Evolutionary conservation across 805 yeast genomes (phyloP).

Genomic region (Pichia nakasei): DNA sequence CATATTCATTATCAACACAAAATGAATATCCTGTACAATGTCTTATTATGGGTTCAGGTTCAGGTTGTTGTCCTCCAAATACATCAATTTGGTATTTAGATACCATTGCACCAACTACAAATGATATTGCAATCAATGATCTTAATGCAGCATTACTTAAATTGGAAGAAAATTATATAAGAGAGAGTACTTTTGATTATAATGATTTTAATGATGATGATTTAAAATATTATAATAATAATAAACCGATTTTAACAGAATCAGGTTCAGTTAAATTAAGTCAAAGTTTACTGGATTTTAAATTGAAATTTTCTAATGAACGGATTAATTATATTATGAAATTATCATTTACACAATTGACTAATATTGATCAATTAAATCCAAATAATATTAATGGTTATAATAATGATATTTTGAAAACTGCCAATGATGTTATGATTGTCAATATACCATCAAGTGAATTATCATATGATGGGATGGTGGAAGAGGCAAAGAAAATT

Average conservation of each 20-base stretch:
- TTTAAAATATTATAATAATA: conserved; percentile 23
- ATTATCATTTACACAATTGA: conserved; percentile 51
- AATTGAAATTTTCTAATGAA: conserved; percentile 48
- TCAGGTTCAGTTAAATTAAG: conserved; percentile 67
- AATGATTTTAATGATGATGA: conserved; percentile 38
- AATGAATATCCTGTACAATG: conserved; percentile 78
- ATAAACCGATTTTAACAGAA: conserved; percentile 7
- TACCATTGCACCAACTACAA: conserved; percentile 59
- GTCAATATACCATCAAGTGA: conserved; percentile 71
- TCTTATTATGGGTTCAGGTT: conserved; percentile 75
- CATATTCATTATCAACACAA: conserved; percentile 56
- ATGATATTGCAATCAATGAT: conserved; percentile 53
- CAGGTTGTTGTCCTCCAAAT: conserved; percentile 81
- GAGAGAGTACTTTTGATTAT: conserved; percentile 64
- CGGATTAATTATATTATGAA: conserved; percentile 54
- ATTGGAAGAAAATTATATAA: conserved; percentile 68
- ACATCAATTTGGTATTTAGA: conserved; percentile 88
- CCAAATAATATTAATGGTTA: conserved; percentile 7
- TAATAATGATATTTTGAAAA: conserved; percentile 21
- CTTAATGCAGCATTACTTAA: conserved; percentile 72
- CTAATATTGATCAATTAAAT: conserved; percentile 36
- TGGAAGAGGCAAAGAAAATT: conserved; percentile 68
- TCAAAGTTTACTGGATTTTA: conserved; percentile 73
- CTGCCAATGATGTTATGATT: conserved; percentile 36
- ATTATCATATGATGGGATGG: conserved; percentile 83